phyloP scores from a whole-genome alignment of 2,329 filamentous ascomycete species.

The Stachybotrys echinatus region DNA sequence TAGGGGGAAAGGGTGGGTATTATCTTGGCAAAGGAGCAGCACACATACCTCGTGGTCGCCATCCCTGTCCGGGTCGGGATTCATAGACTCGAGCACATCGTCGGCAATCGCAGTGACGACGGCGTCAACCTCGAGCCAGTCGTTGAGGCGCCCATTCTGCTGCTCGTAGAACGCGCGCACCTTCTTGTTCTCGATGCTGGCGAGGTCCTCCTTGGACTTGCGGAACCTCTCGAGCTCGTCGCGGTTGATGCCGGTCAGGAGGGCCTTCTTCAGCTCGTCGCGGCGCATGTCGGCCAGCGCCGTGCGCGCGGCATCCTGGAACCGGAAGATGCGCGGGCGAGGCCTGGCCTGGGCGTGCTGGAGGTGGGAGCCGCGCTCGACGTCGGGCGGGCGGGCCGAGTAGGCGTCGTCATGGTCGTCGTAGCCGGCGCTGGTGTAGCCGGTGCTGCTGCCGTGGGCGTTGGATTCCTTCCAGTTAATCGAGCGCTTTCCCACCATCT shows the following conservation, averaged over 20 bases:
- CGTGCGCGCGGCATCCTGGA: constrained; percentile 21
- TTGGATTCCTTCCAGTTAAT: too few species aligned
- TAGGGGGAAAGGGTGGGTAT: too few species aligned
- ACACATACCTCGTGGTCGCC: constrained; percentile 18
- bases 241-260: constrained; percentile 22
- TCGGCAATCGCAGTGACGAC: constrained; percentile 27
- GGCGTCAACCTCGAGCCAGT: constrained; percentile 27
- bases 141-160: constrained; percentile 24
- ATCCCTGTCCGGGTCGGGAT: constrained; percentile 26
- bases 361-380: background rate
- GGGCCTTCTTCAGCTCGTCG: constrained; percentile 21
- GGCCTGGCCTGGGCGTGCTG: constrained; percentile 4
- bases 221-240: constrained; percentile 21
- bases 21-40: background rate
- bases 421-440: constrained; percentile 5
- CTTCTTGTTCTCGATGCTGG: constrained; percentile 20
- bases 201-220: constrained; percentile 20
- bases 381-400: constrained; percentile 1
- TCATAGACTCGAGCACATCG: constrained; percentile 27
- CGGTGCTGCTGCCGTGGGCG: too few species aligned
- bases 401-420: constrained; percentile 13
- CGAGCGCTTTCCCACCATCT: too few species aligned
- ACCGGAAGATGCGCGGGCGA: constrained; percentile 30
- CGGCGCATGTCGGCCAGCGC: constrained; percentile 23
- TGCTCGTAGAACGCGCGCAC: constrained; percentile 20